Percentiles rank a stretch among this genome's conserved stretches.
Conservation (phyloP, 345 rosid genomes). For the Eutrema heterophyllum region DNA sequence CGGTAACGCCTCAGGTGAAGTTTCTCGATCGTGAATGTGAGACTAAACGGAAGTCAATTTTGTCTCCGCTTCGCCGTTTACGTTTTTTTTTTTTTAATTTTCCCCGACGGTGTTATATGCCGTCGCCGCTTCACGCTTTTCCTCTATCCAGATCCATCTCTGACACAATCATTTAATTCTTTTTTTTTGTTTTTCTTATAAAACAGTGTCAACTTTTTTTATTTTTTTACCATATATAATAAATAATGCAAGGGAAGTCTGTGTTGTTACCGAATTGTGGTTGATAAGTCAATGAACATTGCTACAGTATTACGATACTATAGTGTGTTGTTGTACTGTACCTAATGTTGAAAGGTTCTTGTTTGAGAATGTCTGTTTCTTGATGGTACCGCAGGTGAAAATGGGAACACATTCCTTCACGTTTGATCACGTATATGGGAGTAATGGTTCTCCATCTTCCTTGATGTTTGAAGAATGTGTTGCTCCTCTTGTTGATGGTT, state of each 20-base stretch:
- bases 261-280: neutral
- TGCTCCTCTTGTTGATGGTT: slow-evolving; percentile 67
- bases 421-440: slow-evolving; percentile 79
- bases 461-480: slow-evolving; percentile 69
- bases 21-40: neutral
- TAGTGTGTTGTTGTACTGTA: neutral
- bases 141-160: slow-evolving; percentile 23
- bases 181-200: neutral
- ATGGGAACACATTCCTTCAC: slow-evolving; percentile 76
- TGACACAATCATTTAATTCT: slow-evolving; percentile 19
- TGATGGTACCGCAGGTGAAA: slow-evolving; percentile 51
- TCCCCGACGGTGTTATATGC: neutral
- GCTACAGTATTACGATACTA: too few species aligned
- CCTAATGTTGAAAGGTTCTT: neutral
- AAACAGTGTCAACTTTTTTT: slow-evolving; percentile 15
- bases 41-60: neutral
- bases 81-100: neutral
- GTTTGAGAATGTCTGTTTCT: neutral
- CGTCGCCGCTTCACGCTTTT: neutral
- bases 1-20: slow-evolving; percentile 71
- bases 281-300: neutral
- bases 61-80: neutral
- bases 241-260: neutral
- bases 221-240: neutral
- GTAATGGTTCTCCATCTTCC: slow-evolving; percentile 48